Conservation (phyloP, 2,329 filamentous ascomycete genomes). For the Colletotrichum cuscutae region DNA sequence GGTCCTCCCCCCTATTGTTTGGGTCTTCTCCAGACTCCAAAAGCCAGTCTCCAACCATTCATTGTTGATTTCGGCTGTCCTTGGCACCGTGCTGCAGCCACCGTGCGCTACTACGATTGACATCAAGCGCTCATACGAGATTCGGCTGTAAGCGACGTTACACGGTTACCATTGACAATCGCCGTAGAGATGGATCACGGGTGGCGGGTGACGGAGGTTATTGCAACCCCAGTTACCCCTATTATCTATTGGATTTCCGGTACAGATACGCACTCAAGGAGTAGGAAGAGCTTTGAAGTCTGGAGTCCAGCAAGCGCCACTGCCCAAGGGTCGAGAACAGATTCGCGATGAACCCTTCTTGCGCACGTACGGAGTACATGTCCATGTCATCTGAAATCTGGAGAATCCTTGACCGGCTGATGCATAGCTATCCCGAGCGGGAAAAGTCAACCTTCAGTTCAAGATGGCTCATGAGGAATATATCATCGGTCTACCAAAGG, state of each 20-base stretch:
- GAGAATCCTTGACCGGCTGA: background rate
- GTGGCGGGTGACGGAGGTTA: background rate
- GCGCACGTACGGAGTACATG: conserved; percentile 6
- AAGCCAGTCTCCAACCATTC: background rate
- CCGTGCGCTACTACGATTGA: background rate
- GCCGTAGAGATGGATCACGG: background rate
- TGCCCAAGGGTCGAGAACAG: conserved; percentile 4
- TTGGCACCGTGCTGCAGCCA: conserved; percentile 8
- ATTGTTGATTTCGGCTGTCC: background rate
- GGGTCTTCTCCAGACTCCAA: background rate
- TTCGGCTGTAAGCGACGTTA: conserved; percentile 11
- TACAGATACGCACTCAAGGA: too few relatives aligned
- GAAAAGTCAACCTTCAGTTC: background rate
- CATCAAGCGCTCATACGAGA: conserved; percentile 18
- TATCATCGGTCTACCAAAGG: background rate
- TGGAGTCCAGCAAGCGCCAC: background rate
- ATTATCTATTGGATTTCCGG: background rate
- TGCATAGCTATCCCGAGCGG: background rate
- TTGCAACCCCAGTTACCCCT: conserved; percentile 11
- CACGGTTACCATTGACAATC: background rate
- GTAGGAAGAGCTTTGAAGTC: conserved; percentile 2
- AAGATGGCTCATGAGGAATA: background rate
- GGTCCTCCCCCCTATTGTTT: background rate
- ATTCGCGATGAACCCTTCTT: conserved; percentile 19
- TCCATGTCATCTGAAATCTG: background rate